Evolutionary conservation across 2,329 filamentous ascomycete genomes (phyloP).

Genomic region (Pleomassaria siparia): DNA sequence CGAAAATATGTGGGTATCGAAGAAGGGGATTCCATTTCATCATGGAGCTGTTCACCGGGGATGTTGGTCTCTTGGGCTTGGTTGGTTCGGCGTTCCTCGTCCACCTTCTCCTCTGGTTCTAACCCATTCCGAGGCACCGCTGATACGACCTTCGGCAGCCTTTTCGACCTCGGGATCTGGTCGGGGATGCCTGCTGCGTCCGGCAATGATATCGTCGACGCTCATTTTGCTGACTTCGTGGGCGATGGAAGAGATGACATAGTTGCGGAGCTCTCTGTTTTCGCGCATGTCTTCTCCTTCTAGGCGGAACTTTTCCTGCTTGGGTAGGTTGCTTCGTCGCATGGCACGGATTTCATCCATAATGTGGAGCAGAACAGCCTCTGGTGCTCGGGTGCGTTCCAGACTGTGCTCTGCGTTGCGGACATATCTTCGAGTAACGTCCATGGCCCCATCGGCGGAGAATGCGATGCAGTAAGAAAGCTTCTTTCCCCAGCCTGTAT

Average conservation of each 20-base stretch:
- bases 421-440: constrained; percentile 68
- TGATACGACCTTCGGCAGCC: constrained; percentile 48
- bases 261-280: constrained; percentile 72
- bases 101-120: constrained; percentile 39
- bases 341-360: constrained; percentile 87
- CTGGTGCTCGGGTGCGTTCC: constrained; percentile 77
- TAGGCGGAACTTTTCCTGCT: constrained; percentile 79
- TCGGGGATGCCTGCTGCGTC: constrained; percentile 23
- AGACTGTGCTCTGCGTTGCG: constrained; percentile 71
- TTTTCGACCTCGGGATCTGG: constrained; percentile 51
- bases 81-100: constrained; percentile 37
- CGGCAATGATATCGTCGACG: constrained; percentile 50
- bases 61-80: constrained; percentile 42
- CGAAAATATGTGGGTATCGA: constrained; percentile 8
- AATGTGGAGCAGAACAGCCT: constrained; percentile 88
- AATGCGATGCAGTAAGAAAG: constrained; percentile 98
- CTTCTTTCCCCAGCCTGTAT: constrained; percentile 82
- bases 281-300: constrained; percentile 79
- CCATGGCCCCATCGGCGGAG: constrained; percentile 77
- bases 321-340: constrained; percentile 79
- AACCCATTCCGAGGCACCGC: constrained; percentile 43
- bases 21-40: constrained; percentile 7
- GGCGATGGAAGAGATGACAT: constrained; percentile 73
- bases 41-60: constrained; percentile 31
- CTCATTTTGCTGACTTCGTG: constrained; percentile 70